Base-by-base conservation (phyloP, 2,329 filamentous ascomycete species). In the Chaetomium sp. region DNA sequence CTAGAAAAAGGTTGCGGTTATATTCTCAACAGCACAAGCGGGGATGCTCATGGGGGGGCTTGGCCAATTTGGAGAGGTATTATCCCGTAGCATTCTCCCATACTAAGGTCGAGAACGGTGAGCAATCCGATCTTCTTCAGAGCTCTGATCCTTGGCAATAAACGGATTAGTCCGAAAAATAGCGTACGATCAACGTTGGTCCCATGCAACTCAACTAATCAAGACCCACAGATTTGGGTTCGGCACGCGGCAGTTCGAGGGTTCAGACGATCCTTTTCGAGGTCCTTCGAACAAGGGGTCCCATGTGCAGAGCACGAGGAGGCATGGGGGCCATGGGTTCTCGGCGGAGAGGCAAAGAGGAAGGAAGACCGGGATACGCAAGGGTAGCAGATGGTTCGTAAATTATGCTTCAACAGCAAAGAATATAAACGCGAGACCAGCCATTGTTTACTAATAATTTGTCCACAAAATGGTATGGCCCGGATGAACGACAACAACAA, bases 1-100 rank as follows among this genome's bases (percentile, higher is more conserved):
- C 45, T 13, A 7, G 23, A 23, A 35, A 49, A 2, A 7, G 42
- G 23, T 27, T 4, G 35, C 8, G n/a, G 50, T 50, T 62, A 59
- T 65, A 59, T 51, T 13, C 38, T 12, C 27, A 5, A 19, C n/a
- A 13, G 7, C 3, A 21, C 23, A 9, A n/a, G 55, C n/a, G 50
- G 59, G 56, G 49, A 31, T 3, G 29, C 1, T 21, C 5, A 21
- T 58, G 9, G 13, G 19, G 16, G 19, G 54, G 12, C 62, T 64
- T 62, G 60, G 57, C 60, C 54, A 67, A 65, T 67, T 35, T 64
- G 10, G 16, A 31, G n/a, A 50, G 57, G 66, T 67, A 59, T 65
- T 27, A 67, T 65, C 54, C 63, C 63, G 65, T 60, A 4, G 23
- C n/a, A 67, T 67, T 67, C 63, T 65, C 51, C 63, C 64, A 56